Evolutionary conservation across 2,329 filamentous ascomycete species (phyloP), one percentile per base, ranked within the genome.

Genomic region (Amauroascus niger): DNA sequence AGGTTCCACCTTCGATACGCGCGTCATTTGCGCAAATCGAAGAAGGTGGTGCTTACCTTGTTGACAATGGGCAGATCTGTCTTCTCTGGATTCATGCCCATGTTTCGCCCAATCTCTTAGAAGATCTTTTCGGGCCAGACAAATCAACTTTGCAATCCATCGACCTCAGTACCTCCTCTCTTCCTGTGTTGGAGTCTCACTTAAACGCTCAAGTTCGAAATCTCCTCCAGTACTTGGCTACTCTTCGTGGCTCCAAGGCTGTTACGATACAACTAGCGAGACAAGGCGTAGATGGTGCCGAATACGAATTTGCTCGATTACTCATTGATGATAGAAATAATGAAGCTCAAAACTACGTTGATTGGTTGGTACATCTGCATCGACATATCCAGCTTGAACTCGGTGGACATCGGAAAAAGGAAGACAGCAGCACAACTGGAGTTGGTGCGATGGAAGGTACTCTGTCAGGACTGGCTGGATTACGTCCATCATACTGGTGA

Each of bases 291-390:
- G 93, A 98, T 65, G 93, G 93, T 0, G 88, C 90, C 2, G 93
- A 98, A 69, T 97, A 89, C 64, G 93, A 98, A 70, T 98, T 97
- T 74, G 93, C 93, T 6, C 78, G 90, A 51, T 76, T 94, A 71
- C 71, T 98, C 60, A 83, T 95, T 30, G 93, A 98, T 71, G 93
- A 98, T 66, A 81, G 93, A 60, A 97, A 97, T 69, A 95, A 95
- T 61, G 93, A 98, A 73, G 93, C 93, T 33, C 90, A 95, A 72
- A 95, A 87, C 67, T 98, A 97, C 70, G 93, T 97, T 32, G 93
- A 98, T 72, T 98, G 93, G 93, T 76, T 98, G 64, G 93, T 98
- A 55, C 87, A 95, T 70, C 79, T 97, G 58, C 93, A 98, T 71
- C 85, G 91, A 63, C 84, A 87, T 61, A 93, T 98, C 59, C 90